These are phyloP conservation scores for Tuber aestivum DNA, from an alignment of 495 filamentous ascomycete genomes.

Conservation along the genomic window DNA sequence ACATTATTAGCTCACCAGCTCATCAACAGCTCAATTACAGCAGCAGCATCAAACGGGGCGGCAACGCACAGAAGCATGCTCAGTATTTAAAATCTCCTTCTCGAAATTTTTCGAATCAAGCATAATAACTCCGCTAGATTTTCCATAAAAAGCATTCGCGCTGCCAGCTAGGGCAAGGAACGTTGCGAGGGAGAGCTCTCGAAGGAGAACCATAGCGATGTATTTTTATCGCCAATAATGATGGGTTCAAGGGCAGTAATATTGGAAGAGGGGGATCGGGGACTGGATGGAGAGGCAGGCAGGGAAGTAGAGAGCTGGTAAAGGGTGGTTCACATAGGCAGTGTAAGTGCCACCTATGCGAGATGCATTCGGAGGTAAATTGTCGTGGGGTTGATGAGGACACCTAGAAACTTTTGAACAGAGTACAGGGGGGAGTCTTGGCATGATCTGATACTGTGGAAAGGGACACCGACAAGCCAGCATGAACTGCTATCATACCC, in stretches of 20 bases:
- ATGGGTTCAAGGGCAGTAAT: neutral
- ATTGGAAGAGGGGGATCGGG: neutral
- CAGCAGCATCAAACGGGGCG: neutral
- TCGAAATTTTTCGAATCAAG: conserved; percentile 79
- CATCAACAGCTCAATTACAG: neutral
- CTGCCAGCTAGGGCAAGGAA: conserved; percentile 58
- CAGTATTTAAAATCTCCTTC: conserved; percentile 77
- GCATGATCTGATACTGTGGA: neutral
- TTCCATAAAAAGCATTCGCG: conserved; percentile 71
- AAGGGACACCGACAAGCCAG: neutral
- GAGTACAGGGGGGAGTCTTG: neutral
- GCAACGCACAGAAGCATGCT: conserved; percentile 75
- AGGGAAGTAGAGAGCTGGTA: neutral
- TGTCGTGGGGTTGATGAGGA: neutral
- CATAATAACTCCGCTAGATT: conserved; percentile 81
- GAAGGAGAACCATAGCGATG: conserved; percentile 35
- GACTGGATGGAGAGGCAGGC: neutral
- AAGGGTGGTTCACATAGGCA: neutral
- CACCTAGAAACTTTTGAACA: neutral
- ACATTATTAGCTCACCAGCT: conserved; percentile 14
- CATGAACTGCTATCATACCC: too few species aligned
- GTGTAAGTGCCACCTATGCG: neutral
- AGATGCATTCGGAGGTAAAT: neutral
- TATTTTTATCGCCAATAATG: neutral
- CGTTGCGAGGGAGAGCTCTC: conserved; percentile 42